Conservation (phyloP, 208 protist species). For the Leishmania lainsoni region DNA sequence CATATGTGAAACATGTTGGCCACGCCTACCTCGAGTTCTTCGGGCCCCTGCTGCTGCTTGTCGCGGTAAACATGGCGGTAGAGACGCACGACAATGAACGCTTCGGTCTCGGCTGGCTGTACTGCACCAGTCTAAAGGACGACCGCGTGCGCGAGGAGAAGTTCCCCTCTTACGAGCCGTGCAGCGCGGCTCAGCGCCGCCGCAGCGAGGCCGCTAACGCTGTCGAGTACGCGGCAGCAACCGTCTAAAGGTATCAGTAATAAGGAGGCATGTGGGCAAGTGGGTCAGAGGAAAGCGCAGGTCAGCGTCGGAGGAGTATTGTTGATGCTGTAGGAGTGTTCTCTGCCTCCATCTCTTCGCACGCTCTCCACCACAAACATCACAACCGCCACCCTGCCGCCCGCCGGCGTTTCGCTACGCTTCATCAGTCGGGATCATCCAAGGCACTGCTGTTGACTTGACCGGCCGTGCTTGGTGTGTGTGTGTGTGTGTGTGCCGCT, state of each 20-base stretch:
- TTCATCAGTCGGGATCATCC: background rate
- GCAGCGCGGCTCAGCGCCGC: slow-evolving; percentile 60
- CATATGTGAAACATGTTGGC: slow-evolving; percentile 52
- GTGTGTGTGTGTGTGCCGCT: background rate
- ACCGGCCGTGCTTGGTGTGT: background rate
- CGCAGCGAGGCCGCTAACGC: slow-evolving; percentile 69
- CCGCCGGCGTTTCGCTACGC: background rate
- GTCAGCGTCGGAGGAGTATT: background rate
- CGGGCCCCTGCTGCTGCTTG: slow-evolving; percentile 49
- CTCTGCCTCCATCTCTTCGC: background rate
- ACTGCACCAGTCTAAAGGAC: slow-evolving; percentile 58
- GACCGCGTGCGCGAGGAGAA: slow-evolving; percentile 73
- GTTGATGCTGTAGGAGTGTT: background rate
- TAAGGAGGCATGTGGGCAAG: background rate
- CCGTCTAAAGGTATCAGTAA: slow-evolving; percentile 39
- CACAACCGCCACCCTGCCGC: background rate
- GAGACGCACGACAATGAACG: slow-evolving; percentile 70
- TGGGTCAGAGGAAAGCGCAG: background rate
- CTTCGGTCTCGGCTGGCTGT: slow-evolving; percentile 82
- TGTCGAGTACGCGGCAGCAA: slow-evolving; percentile 57
- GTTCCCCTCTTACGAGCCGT: slow-evolving; percentile 79
- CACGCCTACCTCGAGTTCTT: slow-evolving; percentile 57
- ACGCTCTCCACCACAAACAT: background rate
- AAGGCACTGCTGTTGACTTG: background rate
- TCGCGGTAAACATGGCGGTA: slow-evolving; percentile 56